Evolutionary conservation across 208 protist genomes (phyloP), one percentile per base, ranked within the genome.

Genomic region (Trypanosoma scelopori): DNA sequence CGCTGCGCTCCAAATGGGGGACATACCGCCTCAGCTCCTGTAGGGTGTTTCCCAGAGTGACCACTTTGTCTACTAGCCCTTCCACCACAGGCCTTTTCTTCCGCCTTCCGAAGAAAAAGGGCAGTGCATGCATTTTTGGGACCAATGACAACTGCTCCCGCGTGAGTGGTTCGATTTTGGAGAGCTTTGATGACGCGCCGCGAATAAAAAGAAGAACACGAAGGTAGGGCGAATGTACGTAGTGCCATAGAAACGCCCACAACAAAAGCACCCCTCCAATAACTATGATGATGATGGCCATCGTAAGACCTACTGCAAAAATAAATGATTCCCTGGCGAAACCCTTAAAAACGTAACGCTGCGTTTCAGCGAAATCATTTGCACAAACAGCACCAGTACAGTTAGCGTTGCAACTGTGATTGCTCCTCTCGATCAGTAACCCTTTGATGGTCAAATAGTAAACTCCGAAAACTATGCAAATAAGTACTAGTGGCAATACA

Each of bases 361-460:
- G 13, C 12, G 27, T 5, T 45, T 37, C 28, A 28, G 16, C 42
- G n/a, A 69, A 49, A 18, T 52, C 1, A 25, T 27, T 12, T 0
- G 13, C 42, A 51, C 62, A 68, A 23, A 16, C 15, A 52, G 7
- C n/a, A 35, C 0, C 25, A 55, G 2, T 11, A 1, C 0, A 13
- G 12, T 1, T 20, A 48, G 2, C 45, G 1, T 4, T 47, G 25
- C 18, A 1, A 32, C 9, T 18, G 47, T 18, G 12, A 55, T 4
- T 20, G 30, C 28, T 1, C 3, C 18, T 3, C 9, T 42, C 11
- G 13, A 7, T 28, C 43, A 48, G 6, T 12, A 55, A 5, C 3
- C 27, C 41, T 13, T 3, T 57, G 13, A 65, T 60, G 23, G 69
- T 73, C 71, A 74, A 87, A 63, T 67, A 87, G 65, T 87, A 67